These are phyloP conservation scores for Solanum arcanum DNA, from an alignment of 257 asterid species.

Conservation along the genomic window DNA sequence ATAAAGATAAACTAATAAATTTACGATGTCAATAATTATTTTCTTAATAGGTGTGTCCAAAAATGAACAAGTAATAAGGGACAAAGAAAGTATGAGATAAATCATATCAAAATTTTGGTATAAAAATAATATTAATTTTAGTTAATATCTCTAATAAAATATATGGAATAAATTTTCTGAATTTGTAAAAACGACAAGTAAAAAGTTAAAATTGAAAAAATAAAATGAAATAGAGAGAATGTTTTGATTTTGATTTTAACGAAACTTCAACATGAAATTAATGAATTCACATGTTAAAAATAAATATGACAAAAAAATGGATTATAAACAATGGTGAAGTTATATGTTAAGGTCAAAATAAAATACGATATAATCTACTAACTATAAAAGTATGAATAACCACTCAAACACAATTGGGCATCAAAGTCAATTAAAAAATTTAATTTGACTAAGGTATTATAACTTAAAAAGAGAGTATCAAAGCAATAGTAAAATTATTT, in stretches of 20 bases:
- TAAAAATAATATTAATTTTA: neutral
- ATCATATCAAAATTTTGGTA: neutral
- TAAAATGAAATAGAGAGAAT: too few species aligned
- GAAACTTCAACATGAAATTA: neutral
- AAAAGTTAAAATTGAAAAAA: too few species aligned
- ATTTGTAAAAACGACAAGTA: neutral
- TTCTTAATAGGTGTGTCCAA: too few species aligned
- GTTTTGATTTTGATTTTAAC: neutral
- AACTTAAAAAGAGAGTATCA: neutral
- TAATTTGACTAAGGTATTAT: neutral
- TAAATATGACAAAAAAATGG: too few species aligned
- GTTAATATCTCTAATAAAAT: neutral
- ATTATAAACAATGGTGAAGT: neutral
- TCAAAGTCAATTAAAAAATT: neutral
- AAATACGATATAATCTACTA: neutral
- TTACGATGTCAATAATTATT: too few species aligned
- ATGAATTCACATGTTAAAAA: neutral
- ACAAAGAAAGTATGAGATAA: neutral
- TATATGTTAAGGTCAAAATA: too few species aligned
- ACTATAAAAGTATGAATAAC: neutral
- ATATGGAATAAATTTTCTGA: neutral
- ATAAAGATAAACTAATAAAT: too few species aligned
- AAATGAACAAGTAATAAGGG: too few species aligned
- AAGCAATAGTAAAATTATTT: neutral
- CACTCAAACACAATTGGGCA: neutral